Conservation (phyloP, 2,329 filamentous ascomycete species). For the Verticillium nubilum region DNA sequence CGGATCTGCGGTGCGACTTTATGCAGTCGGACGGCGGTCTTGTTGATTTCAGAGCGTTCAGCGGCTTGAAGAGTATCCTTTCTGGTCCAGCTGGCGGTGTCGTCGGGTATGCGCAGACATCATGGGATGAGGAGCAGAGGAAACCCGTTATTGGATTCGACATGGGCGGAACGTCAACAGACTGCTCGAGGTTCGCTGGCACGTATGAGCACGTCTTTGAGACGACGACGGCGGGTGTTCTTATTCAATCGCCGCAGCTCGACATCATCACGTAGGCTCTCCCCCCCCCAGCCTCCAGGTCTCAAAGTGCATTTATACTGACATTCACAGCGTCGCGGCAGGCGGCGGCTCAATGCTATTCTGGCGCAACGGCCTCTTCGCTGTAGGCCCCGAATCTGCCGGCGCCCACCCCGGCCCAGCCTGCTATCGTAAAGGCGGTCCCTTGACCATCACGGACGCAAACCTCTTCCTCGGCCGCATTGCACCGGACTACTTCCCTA, state of each 20-base stretch:
- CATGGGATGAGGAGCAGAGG: constrained; percentile 61
- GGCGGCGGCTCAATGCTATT: constrained; percentile 67
- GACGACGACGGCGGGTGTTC: constrained; percentile 71
- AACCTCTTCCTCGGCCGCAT: constrained; percentile 62
- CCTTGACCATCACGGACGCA: constrained; percentile 67
- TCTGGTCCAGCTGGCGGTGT: constrained; percentile 75
- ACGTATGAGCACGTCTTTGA: constrained; percentile 52
- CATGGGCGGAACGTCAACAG: constrained; percentile 70
- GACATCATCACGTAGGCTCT: constrained; percentile 63
- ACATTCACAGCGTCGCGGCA: constrained; percentile 65
- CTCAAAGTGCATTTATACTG: neutral
- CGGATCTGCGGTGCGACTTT: constrained; percentile 57
- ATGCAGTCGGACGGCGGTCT: constrained; percentile 59
- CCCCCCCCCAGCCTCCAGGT: no score
- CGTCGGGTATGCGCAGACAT: constrained; percentile 69
- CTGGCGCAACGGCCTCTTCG: constrained; percentile 67
- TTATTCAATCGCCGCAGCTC: constrained; percentile 72
- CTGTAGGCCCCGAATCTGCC: constrained; percentile 67
- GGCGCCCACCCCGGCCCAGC: constrained; percentile 67
- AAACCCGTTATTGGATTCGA: constrained; percentile 73
- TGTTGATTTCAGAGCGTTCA: constrained; percentile 56
- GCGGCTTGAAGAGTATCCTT: constrained; percentile 63
- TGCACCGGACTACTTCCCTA: constrained; percentile 61
- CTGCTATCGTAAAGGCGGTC: constrained; percentile 68
- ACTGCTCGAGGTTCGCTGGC: constrained; percentile 62